Percentiles rank a stretch among this genome's conserved stretches.
phyloP scores from a whole-genome alignment of 768 basidiomycete genomes.

The Termitomyces sp. region DNA sequence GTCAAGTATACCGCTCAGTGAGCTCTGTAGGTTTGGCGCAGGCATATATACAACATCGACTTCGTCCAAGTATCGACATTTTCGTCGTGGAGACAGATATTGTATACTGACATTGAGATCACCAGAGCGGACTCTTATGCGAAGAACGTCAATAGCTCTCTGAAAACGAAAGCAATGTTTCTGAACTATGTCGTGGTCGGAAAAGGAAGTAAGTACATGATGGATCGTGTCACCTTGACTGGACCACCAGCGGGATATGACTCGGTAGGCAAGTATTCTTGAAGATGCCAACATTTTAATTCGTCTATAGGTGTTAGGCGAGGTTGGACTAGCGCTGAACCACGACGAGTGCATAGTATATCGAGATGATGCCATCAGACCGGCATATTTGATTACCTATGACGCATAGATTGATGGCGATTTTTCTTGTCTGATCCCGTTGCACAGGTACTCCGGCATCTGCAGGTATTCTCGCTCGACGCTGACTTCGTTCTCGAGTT shows the following conservation, averaged over 20 bases:
- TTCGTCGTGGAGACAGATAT: neutral
- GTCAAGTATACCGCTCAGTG: neutral
- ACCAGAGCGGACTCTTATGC: conserved; percentile 67
- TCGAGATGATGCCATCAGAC: conserved; percentile 63
- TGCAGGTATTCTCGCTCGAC: too few species aligned
- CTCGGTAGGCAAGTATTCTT: conserved; percentile 37
- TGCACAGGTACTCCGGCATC: neutral
- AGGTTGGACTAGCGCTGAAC: conserved; percentile 59
- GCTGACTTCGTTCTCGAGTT: too few species aligned
- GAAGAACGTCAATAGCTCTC: conserved; percentile 46
- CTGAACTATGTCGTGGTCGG: conserved; percentile 71
- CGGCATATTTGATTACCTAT: conserved; percentile 67
- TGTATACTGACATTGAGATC: neutral
- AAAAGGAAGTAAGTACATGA: conserved; percentile 59
- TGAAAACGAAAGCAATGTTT: conserved; percentile 51
- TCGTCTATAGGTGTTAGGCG: conserved; percentile 34
- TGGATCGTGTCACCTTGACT: conserved; percentile 50
- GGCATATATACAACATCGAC: conserved; percentile 76
- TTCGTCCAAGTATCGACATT: conserved; percentile 48
- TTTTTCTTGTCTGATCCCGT: neutral
- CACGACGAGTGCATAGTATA: conserved; percentile 72
- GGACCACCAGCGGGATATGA: conserved; percentile 59
- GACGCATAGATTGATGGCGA: conserved; percentile 22
- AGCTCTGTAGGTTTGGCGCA: conserved; percentile 49
- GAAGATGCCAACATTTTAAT: neutral